Conservation (phyloP, 805 yeast genomes). For the Barnettozyma sp. region DNA sequence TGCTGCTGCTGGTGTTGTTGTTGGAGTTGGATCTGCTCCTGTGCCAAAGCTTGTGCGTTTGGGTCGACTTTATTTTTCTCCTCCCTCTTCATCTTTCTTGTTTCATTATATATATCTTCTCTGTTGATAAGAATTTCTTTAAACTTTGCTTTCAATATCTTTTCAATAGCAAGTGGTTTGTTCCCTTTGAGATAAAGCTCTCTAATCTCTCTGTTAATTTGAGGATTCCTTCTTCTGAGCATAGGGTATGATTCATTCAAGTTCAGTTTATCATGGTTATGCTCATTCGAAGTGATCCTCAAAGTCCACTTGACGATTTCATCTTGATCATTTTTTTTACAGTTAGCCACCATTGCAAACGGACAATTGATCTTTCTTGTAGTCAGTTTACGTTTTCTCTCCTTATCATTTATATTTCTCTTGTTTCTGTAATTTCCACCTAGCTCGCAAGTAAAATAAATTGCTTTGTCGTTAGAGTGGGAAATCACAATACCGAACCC, state of each 20-base stretch:
- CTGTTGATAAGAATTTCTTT: conserved; percentile 25
- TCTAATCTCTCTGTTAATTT: conserved; percentile 26
- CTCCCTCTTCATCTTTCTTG: conserved; percentile 28
- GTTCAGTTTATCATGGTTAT: conserved; percentile 26
- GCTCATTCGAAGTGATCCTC: conserved; percentile 24
- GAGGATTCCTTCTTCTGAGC: conserved; percentile 28
- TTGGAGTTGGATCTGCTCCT: conserved; percentile 4
- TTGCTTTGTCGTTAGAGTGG: conserved; percentile 27
- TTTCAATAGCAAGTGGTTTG: conserved; percentile 25
- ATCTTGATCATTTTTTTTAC: conserved; percentile 25
- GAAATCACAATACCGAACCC: conserved; percentile 28
- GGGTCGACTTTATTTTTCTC: conserved; percentile 18
- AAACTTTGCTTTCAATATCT: conserved; percentile 20
- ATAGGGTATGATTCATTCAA: conserved; percentile 26
- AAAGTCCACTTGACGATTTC: conserved; percentile 23
- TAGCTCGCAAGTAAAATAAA: conserved; percentile 26
- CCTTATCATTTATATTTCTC: conserved; percentile 27
- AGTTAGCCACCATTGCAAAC: conserved; percentile 27
- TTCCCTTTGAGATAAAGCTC: conserved; percentile 25
- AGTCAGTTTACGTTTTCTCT: conserved; percentile 26
- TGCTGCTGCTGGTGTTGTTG: conserved; percentile 7
- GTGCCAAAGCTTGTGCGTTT: not conserved
- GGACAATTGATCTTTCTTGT: conserved; percentile 28
- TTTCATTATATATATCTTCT: conserved; percentile 27
- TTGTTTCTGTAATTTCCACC: conserved; percentile 27